Percentiles rank a stretch among this genome's conserved stretches.
These are phyloP conservation scores for Moelleriella libera DNA, from an alignment of 2,329 filamentous ascomycete species.

Conservation along the genomic window DNA sequence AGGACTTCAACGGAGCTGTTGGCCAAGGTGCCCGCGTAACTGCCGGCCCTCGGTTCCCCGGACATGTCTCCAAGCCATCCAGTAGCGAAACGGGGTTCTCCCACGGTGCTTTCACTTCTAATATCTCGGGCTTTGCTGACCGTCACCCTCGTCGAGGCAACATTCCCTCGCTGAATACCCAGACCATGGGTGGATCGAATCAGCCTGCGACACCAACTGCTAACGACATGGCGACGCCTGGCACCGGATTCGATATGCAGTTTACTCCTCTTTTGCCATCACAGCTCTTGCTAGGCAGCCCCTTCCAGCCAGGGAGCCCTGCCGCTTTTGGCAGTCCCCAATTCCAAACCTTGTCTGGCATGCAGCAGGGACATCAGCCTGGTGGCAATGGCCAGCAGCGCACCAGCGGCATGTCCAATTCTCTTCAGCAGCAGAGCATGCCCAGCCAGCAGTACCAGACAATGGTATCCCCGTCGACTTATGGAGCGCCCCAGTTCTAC, in stretches of 20 bases:
- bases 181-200: slow-evolving; percentile 38
- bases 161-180: slow-evolving; percentile 87
- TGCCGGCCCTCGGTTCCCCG: slow-evolving; percentile 49
- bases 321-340: slow-evolving; percentile 82
- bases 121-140: slow-evolving; percentile 73
- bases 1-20: slow-evolving; percentile 60
- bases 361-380: slow-evolving; percentile 45
- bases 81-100: slow-evolving; percentile 82
- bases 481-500: slow-evolving; percentile 70
- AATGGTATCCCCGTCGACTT: slow-evolving; percentile 73
- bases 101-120: slow-evolving; percentile 81
- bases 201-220: slow-evolving; percentile 31
- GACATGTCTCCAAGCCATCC: slow-evolving; percentile 66
- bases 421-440: slow-evolving; percentile 63
- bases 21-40: slow-evolving; percentile 24
- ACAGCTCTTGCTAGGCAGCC: slow-evolving; percentile 85
- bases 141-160: slow-evolving; percentile 73
- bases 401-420: slow-evolving; percentile 54
- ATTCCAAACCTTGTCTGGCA: slow-evolving; percentile 72
- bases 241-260: slow-evolving; percentile 91
- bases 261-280: slow-evolving; percentile 93
- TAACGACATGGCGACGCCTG: slow-evolving; percentile 71
- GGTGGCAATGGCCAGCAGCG: slow-evolving; percentile 38
- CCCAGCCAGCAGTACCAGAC: slow-evolving; percentile 75
- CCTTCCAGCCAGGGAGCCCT: slow-evolving; percentile 90